Evolutionary conservation across 257 asterid species (phyloP).

Genomic region (Linaria vulgaris): DNA sequence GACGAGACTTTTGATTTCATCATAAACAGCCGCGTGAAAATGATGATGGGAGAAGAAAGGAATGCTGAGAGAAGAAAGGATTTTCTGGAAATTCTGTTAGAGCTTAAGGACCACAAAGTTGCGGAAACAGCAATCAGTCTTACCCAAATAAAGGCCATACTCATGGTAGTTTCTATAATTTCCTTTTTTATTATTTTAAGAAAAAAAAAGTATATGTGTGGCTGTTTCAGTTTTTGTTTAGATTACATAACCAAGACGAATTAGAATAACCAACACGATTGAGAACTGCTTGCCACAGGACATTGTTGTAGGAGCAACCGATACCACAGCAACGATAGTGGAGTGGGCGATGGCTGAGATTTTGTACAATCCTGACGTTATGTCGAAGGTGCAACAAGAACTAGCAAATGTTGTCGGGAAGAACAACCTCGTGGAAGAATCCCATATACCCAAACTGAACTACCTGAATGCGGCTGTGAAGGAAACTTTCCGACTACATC

Average conservation of each 20-base stretch:
- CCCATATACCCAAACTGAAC: background rate
- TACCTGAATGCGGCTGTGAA: background rate
- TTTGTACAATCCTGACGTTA: background rate
- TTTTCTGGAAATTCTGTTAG: background rate
- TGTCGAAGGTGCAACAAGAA: conserved; percentile 10
- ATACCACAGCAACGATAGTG: conserved; percentile 1
- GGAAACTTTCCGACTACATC: conserved; percentile 7
- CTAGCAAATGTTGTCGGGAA: background rate
- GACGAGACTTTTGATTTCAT: background rate
- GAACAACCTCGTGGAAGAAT: conserved; percentile 10
- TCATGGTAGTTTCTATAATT: conserved; percentile 7
- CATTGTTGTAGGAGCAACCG: background rate
- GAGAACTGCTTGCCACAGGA: no score
- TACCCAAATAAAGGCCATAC: background rate
- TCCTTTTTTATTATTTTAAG: no score
- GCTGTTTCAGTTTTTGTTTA: no score
- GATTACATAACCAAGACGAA: no score
- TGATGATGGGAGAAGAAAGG: background rate
- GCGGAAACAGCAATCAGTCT: background rate
- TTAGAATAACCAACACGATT: no score
- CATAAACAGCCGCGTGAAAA: background rate
- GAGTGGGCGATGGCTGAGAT: conserved; percentile 13
- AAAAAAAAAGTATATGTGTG: no score
- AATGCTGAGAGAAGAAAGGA: background rate
- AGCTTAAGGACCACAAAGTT: background rate